These are phyloP conservation scores for Suhomyces xylopsoci DNA, from an alignment of 805 yeast species.

Conservation along the genomic window DNA sequence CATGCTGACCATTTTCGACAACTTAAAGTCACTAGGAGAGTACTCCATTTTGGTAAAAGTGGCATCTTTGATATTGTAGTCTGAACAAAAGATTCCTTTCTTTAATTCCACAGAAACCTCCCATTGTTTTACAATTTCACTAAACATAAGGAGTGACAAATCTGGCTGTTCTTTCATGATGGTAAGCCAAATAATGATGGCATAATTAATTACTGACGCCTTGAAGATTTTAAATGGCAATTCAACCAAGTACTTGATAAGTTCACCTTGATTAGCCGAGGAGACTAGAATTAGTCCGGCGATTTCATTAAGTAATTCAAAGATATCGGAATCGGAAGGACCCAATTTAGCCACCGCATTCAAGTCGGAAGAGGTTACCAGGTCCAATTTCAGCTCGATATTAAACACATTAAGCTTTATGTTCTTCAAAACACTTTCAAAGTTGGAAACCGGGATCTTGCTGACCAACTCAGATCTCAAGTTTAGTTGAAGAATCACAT, in stretches of 20 bases:
- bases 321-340: slow-evolving; percentile 22
- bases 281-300: slow-evolving; percentile 37
- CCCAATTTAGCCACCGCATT: neutral
- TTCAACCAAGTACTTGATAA: slow-evolving; percentile 51
- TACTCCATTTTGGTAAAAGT: slow-evolving; percentile 81
- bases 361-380: neutral
- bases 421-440: slow-evolving; percentile 24
- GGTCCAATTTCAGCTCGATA: slow-evolving; percentile 10
- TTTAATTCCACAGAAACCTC: slow-evolving; percentile 56
- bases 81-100: slow-evolving; percentile 62
- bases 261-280: slow-evolving; percentile 42
- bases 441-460: slow-evolving; percentile 22
- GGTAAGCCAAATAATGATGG: slow-evolving; percentile 78
- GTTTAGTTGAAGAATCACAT: slow-evolving; percentile 73
- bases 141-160: slow-evolving; percentile 55
- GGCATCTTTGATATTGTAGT: slow-evolving; percentile 54
- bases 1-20: slow-evolving; percentile 47
- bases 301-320: slow-evolving; percentile 44
- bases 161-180: slow-evolving; percentile 65
- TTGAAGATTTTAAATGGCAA: slow-evolving; percentile 72
- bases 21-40: slow-evolving; percentile 70
- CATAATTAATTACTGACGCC: slow-evolving; percentile 55
- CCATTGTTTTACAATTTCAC: slow-evolving; percentile 70
- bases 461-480: slow-evolving; percentile 53
- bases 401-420: slow-evolving; percentile 25